Conservation (phyloP, 495 filamentous ascomycete genomes). For the Diplogelasinospora grovesii region DNA sequence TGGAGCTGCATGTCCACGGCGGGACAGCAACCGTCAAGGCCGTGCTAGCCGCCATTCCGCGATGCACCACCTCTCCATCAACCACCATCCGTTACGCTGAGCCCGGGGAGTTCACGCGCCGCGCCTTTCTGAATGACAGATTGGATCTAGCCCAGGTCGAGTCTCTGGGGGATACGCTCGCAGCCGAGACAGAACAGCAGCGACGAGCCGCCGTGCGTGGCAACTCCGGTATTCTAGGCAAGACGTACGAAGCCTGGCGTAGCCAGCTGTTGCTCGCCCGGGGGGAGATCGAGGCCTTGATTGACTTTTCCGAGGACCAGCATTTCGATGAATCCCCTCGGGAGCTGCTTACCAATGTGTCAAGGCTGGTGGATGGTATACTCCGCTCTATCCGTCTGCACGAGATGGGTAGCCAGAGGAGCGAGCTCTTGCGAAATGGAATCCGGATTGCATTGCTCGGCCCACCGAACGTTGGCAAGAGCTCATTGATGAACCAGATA, state of each 20-base stretch:
- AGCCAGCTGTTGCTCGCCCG: constrained; percentile 68
- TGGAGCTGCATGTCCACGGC: constrained; percentile 94
- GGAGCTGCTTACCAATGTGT: constrained; percentile 62
- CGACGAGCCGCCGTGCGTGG: constrained; percentile 78
- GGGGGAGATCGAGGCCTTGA: constrained; percentile 88
- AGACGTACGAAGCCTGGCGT: constrained; percentile 81
- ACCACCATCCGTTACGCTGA: constrained; percentile 76
- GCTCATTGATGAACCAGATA: constrained; percentile 81
- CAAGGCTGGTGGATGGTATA: constrained; percentile 53
- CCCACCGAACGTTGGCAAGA: constrained; percentile 93
- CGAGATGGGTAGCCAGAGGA: constrained; percentile 68
- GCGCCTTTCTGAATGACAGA: constrained; percentile 82
- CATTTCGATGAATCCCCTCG: constrained; percentile 86
- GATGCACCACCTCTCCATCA: constrained; percentile 12
- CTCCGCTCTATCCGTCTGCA: constrained; percentile 56
- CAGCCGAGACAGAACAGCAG: constrained; percentile 91
- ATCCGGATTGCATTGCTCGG: constrained; percentile 82
- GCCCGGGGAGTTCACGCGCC: constrained; percentile 90
- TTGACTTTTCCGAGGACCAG: constrained; percentile 96
- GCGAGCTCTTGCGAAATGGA: constrained; percentile 78
- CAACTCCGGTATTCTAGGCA: constrained; percentile 59
- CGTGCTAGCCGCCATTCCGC: constrained; percentile 69
- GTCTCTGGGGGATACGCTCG: constrained; percentile 75
- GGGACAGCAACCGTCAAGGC: constrained; percentile 81
- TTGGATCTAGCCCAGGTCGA: constrained; percentile 92